Evolutionary conservation across 1,284 basidiomycete species (phyloP).

Genomic region (Phlebopus sp.): DNA sequence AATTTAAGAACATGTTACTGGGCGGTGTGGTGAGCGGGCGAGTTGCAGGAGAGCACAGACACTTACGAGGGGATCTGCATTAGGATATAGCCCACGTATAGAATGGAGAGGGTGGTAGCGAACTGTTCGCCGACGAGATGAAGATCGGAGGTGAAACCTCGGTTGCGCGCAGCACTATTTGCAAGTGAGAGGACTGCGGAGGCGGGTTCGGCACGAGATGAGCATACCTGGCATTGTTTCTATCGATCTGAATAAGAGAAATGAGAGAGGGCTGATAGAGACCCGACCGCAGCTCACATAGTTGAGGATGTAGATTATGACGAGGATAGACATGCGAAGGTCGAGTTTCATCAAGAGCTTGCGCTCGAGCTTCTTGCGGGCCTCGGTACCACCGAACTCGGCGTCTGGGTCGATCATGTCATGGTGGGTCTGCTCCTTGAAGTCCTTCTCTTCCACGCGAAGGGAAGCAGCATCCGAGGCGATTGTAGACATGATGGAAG

Average conservation of each 20-base stretch:
- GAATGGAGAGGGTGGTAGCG: conserved; percentile 66
- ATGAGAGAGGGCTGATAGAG: background rate
- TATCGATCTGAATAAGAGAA: conserved; percentile 48
- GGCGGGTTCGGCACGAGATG: background rate
- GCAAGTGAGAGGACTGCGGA: conserved; percentile 7
- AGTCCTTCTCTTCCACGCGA: conserved; percentile 7
- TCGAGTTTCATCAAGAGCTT: conserved; percentile 49
- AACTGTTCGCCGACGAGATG: conserved; percentile 49
- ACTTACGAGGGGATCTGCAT: conserved; percentile 54
- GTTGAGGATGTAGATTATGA: conserved; percentile 56
- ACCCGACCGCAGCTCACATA: conserved; percentile 35
- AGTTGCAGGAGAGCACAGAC: background rate
- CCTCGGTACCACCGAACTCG: conserved; percentile 46
- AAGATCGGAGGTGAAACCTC: conserved; percentile 23
- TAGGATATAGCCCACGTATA: conserved; percentile 68
- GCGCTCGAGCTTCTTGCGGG: conserved; percentile 41
- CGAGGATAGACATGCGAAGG: conserved; percentile 46
- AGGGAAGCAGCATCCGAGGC: background rate
- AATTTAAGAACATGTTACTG: conserved; percentile 74
- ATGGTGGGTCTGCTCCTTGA: background rate
- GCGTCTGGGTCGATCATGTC: conserved; percentile 29
- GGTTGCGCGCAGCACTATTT: conserved; percentile 22
- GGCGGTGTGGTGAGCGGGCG: background rate
- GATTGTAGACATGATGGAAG: conserved; percentile 8
- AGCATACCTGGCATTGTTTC: conserved; percentile 62